phyloP scores from a whole-genome alignment of 2,329 filamentous ascomycete genomes.

The Trichoderma citrinoviride region DNA sequence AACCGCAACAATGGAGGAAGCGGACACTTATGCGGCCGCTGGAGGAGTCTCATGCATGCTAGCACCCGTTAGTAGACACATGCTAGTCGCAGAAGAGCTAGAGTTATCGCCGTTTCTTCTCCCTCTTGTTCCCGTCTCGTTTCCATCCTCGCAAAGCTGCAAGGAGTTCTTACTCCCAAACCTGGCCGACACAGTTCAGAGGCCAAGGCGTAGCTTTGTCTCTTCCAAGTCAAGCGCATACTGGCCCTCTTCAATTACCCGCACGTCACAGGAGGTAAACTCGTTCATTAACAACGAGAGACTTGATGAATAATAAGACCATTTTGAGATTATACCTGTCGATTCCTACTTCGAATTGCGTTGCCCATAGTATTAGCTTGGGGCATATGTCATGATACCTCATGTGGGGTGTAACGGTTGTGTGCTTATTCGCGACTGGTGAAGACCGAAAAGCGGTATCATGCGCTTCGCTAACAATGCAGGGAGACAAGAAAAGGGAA shows the following conservation, averaged over 20 bases:
- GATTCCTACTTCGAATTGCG: not conserved
- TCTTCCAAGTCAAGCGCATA: slow-evolving; percentile 8
- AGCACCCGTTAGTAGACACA: not conserved
- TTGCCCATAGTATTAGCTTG: too few species aligned
- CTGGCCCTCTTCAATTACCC: not conserved
- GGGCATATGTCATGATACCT: too few species aligned
- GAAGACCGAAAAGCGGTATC: not conserved
- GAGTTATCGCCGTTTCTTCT: not conserved
- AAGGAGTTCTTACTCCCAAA: not conserved
- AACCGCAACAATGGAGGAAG: slow-evolving; percentile 3
- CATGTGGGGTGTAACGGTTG: too few species aligned
- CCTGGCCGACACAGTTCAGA: slow-evolving; percentile 4
- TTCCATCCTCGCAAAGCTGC: not conserved
- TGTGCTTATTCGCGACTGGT: not conserved
- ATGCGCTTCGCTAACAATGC: not conserved
- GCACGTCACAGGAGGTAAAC: not conserved
- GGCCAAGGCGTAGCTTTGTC: slow-evolving; percentile 15
- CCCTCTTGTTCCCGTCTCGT: not conserved
- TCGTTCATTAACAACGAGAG: too few species aligned
- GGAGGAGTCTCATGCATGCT: not conserved
- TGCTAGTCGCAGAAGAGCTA: not conserved
- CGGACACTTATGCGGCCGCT: slow-evolving; percentile 9
- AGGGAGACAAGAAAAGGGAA: not conserved
- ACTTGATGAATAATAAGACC: too few species aligned
- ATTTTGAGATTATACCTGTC: not conserved